Evolutionary conservation across 768 basidiomycete species (phyloP), one percentile per base, ranked within the genome.

Genomic region (Kwoniella sp.): DNA sequence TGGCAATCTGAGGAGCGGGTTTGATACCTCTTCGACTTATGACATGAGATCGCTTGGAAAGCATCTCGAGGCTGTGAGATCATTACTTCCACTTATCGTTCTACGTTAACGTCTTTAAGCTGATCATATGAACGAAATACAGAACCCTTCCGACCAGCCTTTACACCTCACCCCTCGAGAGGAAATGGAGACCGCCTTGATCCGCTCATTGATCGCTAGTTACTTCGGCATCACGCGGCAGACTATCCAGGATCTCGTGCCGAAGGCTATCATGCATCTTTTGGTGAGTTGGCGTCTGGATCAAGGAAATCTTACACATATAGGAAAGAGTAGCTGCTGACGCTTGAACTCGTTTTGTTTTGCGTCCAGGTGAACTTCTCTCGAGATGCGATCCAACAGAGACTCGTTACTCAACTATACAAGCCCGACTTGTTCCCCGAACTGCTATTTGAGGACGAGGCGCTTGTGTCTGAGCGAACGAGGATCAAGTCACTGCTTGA

Each of bases 41-140:
- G 96, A 98, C 79, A 99, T 99, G 96, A 97, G 92, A 84, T 96
- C 92, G 76, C 83, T 98, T 56, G 92, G 94, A 47, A 93, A 90
- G 81, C 96, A 99, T 75, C 90, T 99, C 63, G 96, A 99, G 80
- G 91, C 94, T 67, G 94, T 97, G 74, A 84, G 91, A 86, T 2
- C 36, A 33, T 47, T 46, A 22, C n/a, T n/a, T n/a, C n/a, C n/a
- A n/a, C n/a, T n/a, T 52, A 15, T 26, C 22, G 6, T 33, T n/a
- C 37, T 60, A 21, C 29, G 17, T 6, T 5, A 21, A 57, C 25
- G 22, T 6, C 60, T 15, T 46, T 13, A 17, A 27, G 46, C 58
- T 67, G 64, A 65, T 51, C 4, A 33, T 46, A 7, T 47, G 15
- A n/a, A 10, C 26, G 29, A 33, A 21, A 9, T 5, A n/a, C 68